A percentile compares a stretch with the other conserved stretches of the same genome.
Evolutionary conservation across 2,329 filamentous ascomycete species (phyloP).

Genomic region (Drechslerella coelobrocha): DNA sequence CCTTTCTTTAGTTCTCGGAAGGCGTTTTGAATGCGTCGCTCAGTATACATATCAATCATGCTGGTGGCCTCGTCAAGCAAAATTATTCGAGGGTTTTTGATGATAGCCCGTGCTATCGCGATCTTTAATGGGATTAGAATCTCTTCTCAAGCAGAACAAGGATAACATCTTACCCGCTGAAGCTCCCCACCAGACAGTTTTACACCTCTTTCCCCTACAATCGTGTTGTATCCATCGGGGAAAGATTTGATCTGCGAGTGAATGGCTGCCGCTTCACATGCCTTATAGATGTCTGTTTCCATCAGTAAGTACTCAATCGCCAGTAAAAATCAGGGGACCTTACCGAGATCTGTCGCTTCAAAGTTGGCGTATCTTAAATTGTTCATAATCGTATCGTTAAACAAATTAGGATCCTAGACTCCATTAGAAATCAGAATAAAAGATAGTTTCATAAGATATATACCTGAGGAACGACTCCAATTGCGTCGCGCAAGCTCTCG

Average conservation of each 20-base stretch:
- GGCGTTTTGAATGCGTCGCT: slow-evolving; percentile 61
- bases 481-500: slow-evolving; percentile 65
- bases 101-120: slow-evolving; percentile 57
- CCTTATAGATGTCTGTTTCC: slow-evolving; percentile 64
- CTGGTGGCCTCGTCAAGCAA: slow-evolving; percentile 65
- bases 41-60: slow-evolving; percentile 61
- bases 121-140: slow-evolving; percentile 50
- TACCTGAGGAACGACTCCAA: slow-evolving; percentile 67
- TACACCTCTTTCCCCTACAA: slow-evolving; percentile 63
- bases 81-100: slow-evolving; percentile 60
- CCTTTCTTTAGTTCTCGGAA: slow-evolving; percentile 61
- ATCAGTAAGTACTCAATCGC: slow-evolving; percentile 10
- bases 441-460: neutral
- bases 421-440: neutral
- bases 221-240: slow-evolving; percentile 62
- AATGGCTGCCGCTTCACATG: slow-evolving; percentile 68
- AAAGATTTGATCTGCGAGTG: slow-evolving; percentile 70
- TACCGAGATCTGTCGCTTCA: slow-evolving; percentile 65
- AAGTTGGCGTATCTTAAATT: slow-evolving; percentile 71
- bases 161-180: slow-evolving; percentile 58
- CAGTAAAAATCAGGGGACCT: slow-evolving; percentile 9
- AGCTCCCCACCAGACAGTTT: slow-evolving; percentile 64
- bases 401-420: slow-evolving; percentile 67
- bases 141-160: neutral
- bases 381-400: slow-evolving; percentile 70